Evolutionary conservation across 2,329 filamentous ascomycete species (phyloP), one percentile per base, ranked within the genome.

Genomic region (Chalaropsis ovoidea): DNA sequence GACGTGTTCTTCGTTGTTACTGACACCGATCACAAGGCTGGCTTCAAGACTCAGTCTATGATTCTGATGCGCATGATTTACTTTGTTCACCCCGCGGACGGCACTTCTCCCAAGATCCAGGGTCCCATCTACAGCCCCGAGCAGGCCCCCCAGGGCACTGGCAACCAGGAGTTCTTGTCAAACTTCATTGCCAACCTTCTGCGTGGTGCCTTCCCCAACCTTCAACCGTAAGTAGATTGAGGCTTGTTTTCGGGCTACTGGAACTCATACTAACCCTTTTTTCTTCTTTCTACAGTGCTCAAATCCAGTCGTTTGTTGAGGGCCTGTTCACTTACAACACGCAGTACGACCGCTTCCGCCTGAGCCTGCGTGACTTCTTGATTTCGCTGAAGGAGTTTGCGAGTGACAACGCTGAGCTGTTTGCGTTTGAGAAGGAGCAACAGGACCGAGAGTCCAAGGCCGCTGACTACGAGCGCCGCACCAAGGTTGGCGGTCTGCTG

Each of bases 1-100:
- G 94, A 99, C 72, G 91, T 99, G 15, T 95, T 99, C 81, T 99
- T 96, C 72, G 94, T 99, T 52, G 83, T 99, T 63, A 97, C 94
- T 0, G 94, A 99, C 73, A 93, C 88, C 68, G 94, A 99, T 72
- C 94, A 99, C 82, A 99, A 99, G 80, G 94, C 94, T 68, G 94
- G 94, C 0, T 99, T 99, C 81, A 99, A 99, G 81, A 94, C 92
- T 8, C 94, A 99, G 78, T 92, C 92, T 2, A 88, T 94, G 83
- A 80, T 99, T 61, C 79, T 99, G 68, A 91, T 94, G 71, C 89
- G 92, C 72, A 92, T 99, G 83, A 96, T 99, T 78, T 95, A 92
- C 80, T 91, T 96, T 66, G 86, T 96, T n/a, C 85, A 92, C 70
- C 84, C 85, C 1, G 82, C 83, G 41, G 84, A 87, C 71, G 82